These are phyloP conservation scores for Kwoniella dejecticola DNA, from an alignment of 768 basidiomycete genomes.

Conservation along the genomic window DNA sequence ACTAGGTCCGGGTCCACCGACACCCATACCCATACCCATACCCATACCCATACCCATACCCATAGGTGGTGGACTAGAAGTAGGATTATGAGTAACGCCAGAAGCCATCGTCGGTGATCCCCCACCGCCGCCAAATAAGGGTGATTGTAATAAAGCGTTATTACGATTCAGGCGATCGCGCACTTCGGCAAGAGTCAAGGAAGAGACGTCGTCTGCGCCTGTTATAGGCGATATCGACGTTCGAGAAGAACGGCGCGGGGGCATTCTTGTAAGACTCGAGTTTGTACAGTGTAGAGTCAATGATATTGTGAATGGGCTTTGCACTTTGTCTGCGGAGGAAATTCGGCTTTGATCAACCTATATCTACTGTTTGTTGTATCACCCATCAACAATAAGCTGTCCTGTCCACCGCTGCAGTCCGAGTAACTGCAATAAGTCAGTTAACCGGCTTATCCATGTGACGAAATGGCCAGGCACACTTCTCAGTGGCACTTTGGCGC, in stretches of 20 bases:
- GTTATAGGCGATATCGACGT: constrained; percentile 5
- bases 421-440: too few relatives aligned
- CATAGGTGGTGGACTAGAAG: not conserved
- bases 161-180: constrained; percentile 40
- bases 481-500: too few relatives aligned
- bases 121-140: constrained; percentile 12
- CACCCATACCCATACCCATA: not conserved
- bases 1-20: constrained; percentile 4
- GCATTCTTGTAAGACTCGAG: constrained; percentile 2
- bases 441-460: too few relatives aligned
- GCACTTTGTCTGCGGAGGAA: too few relatives aligned
- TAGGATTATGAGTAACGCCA: not conserved
- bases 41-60: constrained; percentile 2
- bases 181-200: constrained; percentile 34
- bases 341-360: too few relatives aligned
- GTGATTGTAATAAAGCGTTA: constrained; percentile 22
- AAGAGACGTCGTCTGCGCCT: constrained; percentile 32
- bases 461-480: too few relatives aligned
- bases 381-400: too few relatives aligned
- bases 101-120: too few relatives aligned
- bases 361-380: too few relatives aligned
- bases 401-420: too few relatives aligned
- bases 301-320: too few relatives aligned
- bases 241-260: constrained; percentile 16
- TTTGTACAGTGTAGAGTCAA: too few relatives aligned